Evolutionary conservation across 176 grass and related monocot species (phyloP).

Genomic region (Phoenix roebelenii): DNA sequence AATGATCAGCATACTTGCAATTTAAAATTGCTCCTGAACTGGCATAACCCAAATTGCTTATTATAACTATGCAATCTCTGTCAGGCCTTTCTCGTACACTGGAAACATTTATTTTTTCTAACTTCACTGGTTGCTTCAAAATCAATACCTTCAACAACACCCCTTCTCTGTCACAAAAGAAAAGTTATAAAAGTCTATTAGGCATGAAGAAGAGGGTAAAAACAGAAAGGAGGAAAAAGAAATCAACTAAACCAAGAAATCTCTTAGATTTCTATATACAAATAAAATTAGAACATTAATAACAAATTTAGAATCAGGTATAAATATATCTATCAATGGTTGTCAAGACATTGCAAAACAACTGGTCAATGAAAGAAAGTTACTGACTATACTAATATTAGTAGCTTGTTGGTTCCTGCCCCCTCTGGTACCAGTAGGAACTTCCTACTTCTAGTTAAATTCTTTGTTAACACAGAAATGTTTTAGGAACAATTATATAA

Average conservation of each 20-base stretch:
- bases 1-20: conserved; percentile 31
- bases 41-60: conserved; percentile 48
- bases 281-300: too few relatives aligned
- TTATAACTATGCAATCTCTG: conserved; percentile 33
- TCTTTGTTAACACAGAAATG: neutral
- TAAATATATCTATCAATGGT: too few relatives aligned
- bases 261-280: too few relatives aligned
- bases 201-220: neutral
- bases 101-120: conserved; percentile 74
- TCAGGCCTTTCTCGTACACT: conserved; percentile 41
- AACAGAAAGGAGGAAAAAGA: neutral
- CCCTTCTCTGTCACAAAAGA: conserved; percentile 42
- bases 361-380: too few relatives aligned
- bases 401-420: too few relatives aligned
- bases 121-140: conserved; percentile 88
- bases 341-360: too few relatives aligned
- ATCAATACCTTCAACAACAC: conserved; percentile 47
- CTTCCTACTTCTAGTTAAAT: neutral
- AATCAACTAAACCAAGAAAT: too few relatives aligned
- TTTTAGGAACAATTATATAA: too few relatives aligned
- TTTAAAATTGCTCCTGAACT: conserved; percentile 44
- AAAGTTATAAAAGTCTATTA: conserved; percentile 20
- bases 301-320: too few relatives aligned
- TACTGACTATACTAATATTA: too few relatives aligned
- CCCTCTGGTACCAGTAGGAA: too few relatives aligned